Percentiles rank a stretch among this genome's conserved stretches.
Evolutionary conservation across 768 basidiomycete species (phyloP).

Genomic region (Coprinopsis sp.): DNA sequence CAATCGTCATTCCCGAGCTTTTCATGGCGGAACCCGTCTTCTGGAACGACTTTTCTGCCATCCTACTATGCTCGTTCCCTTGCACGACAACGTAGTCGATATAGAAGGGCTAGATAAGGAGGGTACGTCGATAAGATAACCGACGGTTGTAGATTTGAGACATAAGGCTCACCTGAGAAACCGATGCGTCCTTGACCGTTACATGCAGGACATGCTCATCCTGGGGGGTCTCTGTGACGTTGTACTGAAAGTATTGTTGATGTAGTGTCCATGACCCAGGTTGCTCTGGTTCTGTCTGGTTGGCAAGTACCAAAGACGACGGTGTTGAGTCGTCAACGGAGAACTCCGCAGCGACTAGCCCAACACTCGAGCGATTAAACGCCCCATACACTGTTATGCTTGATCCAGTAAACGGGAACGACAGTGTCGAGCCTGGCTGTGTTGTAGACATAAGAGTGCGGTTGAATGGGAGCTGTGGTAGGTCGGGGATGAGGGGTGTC

Average conservation of each 20-base stretch:
- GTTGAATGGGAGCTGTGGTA: constrained; percentile 5
- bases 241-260: constrained; percentile 4
- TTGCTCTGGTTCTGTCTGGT: background rate
- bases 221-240: constrained; percentile 1
- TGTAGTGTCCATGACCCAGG: constrained; percentile 5
- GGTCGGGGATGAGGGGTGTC: background rate
- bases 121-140: background rate
- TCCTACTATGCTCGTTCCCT: constrained; percentile 5
- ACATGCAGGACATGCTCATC: constrained; percentile 1
- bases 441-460: background rate
- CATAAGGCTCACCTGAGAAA: constrained; percentile 1
- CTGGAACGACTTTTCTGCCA: constrained; percentile 2
- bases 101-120: constrained; percentile 5
- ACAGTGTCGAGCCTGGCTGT: background rate
- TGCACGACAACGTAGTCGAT: constrained; percentile 5
- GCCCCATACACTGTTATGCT: constrained; percentile 7
- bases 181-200: constrained; percentile 6
- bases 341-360: constrained; percentile 1
- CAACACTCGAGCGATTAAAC: background rate
- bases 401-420: constrained; percentile 2
- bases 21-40: constrained; percentile 1
- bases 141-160: background rate
- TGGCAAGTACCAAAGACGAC: background rate
- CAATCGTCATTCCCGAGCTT: constrained; percentile 3
- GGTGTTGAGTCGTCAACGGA: constrained; percentile 4